Evolutionary conservation across 2,329 filamentous ascomycete genomes (phyloP), one percentile per base, ranked within the genome.

Genomic region (Penicillium sp.): DNA sequence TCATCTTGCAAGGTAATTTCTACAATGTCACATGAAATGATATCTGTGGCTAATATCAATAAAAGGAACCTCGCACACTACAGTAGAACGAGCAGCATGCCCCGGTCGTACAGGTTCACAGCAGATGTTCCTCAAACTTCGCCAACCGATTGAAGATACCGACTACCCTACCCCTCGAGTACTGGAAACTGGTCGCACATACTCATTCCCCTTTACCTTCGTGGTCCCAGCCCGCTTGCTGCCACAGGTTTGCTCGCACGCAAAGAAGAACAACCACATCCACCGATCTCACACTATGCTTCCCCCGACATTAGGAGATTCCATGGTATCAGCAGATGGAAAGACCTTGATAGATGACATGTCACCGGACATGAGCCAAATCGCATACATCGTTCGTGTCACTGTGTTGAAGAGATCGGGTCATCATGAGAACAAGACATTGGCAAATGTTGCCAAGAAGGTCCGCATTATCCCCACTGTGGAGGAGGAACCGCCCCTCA

Each of bases 161-260:
- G 70, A 74, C n/a, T 82, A 86, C 56, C 86, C 86, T 0, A 76
- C 78, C 33, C 80, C 84, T 37, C 77, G 81, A 26, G 74, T 86
- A 4, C 73, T 86, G 3, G 77, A 81, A 64, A 79, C 81, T n/a
- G 82, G 81, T 13, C 77, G 76, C 59, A 78, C 75, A 11, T 88
- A 88, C 70, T 78, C 72, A 9, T 85, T 88, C 57, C 83, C 84
- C 1, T 89, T 89, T 68, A 81, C 80, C 26, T 89, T 89, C 66
- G 84, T 85, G 54, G 78, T 89, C 1, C 87, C 87, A 0, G 77
- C 82, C 33, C 80, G 81, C 19, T 74, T 89, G 4, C 79, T 89
- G 0, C 85, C 85, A 6, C 80, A 81, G 59, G 73, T 83, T 46
- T 89, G 87, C 72, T 75, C 74, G 19, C 86, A 89, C 71, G 64